Evolutionary conservation across 805 yeast species (phyloP), one percentile per base, ranked within the genome.

Genomic region (Nakazawaea holstii): DNA sequence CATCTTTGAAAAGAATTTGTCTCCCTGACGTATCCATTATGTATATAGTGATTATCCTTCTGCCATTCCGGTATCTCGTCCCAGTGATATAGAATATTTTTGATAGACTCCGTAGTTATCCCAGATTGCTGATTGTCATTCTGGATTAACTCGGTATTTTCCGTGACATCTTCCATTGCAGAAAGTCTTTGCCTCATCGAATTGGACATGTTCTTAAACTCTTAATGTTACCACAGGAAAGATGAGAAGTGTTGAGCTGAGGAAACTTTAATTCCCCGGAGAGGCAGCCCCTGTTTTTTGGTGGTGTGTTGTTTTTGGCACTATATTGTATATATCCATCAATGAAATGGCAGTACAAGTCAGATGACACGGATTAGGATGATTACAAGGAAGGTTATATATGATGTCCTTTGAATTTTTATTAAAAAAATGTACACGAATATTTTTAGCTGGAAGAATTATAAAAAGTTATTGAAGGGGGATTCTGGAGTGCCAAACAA

Each of bases 21-120:
- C 49, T 69, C 76, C 48, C 57, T 62, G 26, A 78, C 80, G 53
- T 78, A 78, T 0, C 81, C 80, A 0, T 74, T 63, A 13, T 65
- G 54, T 13, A 78, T 77, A 50, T 55, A 77, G 52, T 76, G 78
- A 52, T 78, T 78, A 51, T 78, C 84, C 54, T 73, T 68, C 52
- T 77, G 83, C 84, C 84, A 78, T 10, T 59, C 61, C 29, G 77
- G 78, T 7, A 78, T 54, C 53, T 78, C 79, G 46, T 74, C 69
- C 55, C 63, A 75, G 4, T 41, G 36, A 43, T 53, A 56, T 39
- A 61, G 20, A 13, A 33, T n/a, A 13, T 30, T 30, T 30, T 30
- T 30, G 4, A n/a, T 11, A 11, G 33, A 4, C 6, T 30, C 33
- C 6, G 11, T 30, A 4, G 11, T 10, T 11, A 30, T 30, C n/a